Evolutionary conservation across 176 grass and related monocot genomes (phyloP).

Genomic region (Carex pumila): DNA sequence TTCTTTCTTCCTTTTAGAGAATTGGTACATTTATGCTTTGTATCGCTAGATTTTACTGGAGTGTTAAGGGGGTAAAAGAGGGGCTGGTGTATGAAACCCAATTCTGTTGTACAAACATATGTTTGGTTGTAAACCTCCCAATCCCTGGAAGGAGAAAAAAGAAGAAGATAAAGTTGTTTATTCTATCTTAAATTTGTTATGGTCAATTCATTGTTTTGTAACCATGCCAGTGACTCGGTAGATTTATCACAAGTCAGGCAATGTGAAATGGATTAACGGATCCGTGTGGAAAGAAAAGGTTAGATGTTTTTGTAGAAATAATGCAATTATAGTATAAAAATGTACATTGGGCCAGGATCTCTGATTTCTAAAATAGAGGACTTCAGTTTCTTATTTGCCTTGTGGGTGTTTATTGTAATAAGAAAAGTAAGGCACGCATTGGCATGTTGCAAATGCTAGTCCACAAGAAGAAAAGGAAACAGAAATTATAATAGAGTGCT

Average conservation of each 20-base stretch:
- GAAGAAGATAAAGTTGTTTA: conserved; percentile 23
- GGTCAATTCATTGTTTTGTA: not conserved
- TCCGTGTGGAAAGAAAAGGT: not conserved
- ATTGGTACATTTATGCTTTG: conserved; percentile 30
- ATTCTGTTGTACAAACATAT: conserved; percentile 28
- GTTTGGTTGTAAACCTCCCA: conserved; percentile 33
- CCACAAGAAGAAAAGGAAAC: not conserved
- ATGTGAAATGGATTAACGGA: not conserved
- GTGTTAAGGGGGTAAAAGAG: not conserved
- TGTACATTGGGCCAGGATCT: not conserved
- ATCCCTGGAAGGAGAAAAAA: conserved; percentile 25
- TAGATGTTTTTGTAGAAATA: not conserved
- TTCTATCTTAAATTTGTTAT: not conserved
- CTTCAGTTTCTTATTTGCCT: not conserved
- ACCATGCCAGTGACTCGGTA: not conserved
- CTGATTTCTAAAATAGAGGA: not conserved
- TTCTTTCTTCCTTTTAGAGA: conserved; percentile 12
- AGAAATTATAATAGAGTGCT: not conserved
- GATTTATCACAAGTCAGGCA: not conserved
- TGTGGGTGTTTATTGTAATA: not conserved
- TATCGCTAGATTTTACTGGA: conserved; percentile 13
- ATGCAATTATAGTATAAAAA: not conserved
- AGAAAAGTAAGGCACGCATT: not conserved
- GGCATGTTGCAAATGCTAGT: not conserved
- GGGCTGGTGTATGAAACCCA: conserved; percentile 12